Evolutionary conservation across 1,284 basidiomycete species (phyloP), one percentile per base, ranked within the genome.

Genomic region (Ustilago curta): DNA sequence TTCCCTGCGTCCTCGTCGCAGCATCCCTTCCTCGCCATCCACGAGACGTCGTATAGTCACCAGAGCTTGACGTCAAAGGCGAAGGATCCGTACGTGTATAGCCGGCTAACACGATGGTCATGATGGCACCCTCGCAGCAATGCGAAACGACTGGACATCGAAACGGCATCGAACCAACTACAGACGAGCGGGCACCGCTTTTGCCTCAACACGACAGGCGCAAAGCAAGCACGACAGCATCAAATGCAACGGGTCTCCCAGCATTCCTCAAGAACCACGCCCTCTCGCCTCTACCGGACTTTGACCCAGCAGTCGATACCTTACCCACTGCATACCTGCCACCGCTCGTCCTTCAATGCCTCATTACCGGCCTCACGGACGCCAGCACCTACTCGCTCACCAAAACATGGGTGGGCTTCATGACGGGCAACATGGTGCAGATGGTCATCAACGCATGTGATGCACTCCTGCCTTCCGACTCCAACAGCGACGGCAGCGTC

Each of bases 391-490:
- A 60, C 55, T 51, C 57, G 5, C 55, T 67, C 12, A 74, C 70
- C 2, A 37, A 59, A 21, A 70, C 61, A 0, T 77, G 74, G 74
- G 55, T 77, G 2, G 74, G 74, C 31, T 77, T 77, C 35, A 73
- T 74, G 74, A 74, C 74, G 2, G 74, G 74, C 25, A 77, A 74
- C 48, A 43, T 77, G 54, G 71, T 74, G 2, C 70, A 77, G 43
- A 48, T 74, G 48, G 39, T 70, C 29, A 73, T 77, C 61, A 62
- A 70, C 19, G 25, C 64, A 8, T 77, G 67, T 21, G 65, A 68
- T 19, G 35, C 59, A 5, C 19, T 58, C n/a, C 45, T 69, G 5
- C 67, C 70, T 2, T 65, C 65, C 7, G 48, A 45, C 14, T 64
- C 65, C n/a, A 69, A 69, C 25, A 19, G 52, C 8, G 67, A 45